These are phyloP conservation scores for Plasmodium fragile DNA, from an alignment of 169 alveolate genomes.

Conservation along the genomic window DNA sequence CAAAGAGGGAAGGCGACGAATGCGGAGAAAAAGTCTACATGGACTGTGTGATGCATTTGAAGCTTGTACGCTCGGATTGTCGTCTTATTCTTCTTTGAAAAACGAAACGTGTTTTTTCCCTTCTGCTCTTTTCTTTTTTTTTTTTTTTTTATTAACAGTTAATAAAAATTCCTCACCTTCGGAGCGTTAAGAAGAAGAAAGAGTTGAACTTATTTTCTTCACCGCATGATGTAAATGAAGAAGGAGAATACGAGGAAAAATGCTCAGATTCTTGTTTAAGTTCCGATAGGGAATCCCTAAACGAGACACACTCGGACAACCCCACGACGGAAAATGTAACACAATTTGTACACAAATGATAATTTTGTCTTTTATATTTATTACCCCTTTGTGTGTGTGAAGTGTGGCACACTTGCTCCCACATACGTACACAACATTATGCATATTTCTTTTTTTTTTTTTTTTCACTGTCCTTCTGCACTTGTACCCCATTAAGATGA, in stretches of 20 bases:
- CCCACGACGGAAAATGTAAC: conserved; percentile 28
- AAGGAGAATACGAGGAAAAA: conserved; percentile 24
- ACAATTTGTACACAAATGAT: neutral
- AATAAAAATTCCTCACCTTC: conserved; percentile 36
- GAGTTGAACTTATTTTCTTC: conserved; percentile 67
- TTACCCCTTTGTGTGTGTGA: neutral
- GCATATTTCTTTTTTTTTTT: neutral
- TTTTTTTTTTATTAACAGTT: conserved; percentile 24
- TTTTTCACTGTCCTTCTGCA: neutral
- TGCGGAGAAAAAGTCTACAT: neutral
- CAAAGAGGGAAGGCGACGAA: neutral
- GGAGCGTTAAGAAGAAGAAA: conserved; percentile 20
- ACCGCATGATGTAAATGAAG: conserved; percentile 51
- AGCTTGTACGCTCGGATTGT: neutral
- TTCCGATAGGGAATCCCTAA: conserved; percentile 37
- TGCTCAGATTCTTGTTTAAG: conserved; percentile 62
- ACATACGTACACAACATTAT: neutral
- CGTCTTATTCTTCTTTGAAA: neutral
- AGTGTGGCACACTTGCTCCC: neutral
- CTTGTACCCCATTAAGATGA: conserved; percentile 6
- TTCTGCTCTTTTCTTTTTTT: neutral
- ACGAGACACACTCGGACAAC: conserved; percentile 27
- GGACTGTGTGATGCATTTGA: neutral
- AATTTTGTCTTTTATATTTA: neutral
- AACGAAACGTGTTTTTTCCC: neutral